phyloP scores from a whole-genome alignment of 805 yeast genomes.

The Clavispora fructus region DNA sequence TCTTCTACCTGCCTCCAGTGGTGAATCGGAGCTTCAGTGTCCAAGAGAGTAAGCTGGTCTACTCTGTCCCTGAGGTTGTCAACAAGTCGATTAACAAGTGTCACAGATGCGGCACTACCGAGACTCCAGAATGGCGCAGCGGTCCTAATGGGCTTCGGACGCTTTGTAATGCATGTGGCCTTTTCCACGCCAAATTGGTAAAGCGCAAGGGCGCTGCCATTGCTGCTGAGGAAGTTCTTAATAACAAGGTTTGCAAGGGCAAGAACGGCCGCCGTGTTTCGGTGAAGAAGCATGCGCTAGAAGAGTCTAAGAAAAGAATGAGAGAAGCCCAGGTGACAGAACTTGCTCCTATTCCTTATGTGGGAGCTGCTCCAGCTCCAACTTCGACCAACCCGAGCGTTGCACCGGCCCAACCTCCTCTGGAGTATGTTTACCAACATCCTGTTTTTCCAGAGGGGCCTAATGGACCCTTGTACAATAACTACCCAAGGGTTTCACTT shows the following conservation, averaged over 20 bases:
- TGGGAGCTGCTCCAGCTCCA: background rate
- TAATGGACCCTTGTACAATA: background rate
- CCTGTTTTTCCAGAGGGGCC: background rate
- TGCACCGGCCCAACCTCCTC: background rate
- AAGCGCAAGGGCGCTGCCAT: constrained; percentile 25
- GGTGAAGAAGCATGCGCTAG: constrained; percentile 20
- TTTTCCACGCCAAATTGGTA: constrained; percentile 37
- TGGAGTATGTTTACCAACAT: background rate
- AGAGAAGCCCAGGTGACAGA: constrained; percentile 6
- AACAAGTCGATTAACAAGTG: constrained; percentile 30
- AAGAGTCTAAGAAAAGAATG: constrained; percentile 1
- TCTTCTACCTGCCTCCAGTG: background rate
- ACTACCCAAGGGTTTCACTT: background rate
- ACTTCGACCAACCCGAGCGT: background rate
- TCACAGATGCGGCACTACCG: constrained; percentile 43
- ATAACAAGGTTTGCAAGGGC: constrained; percentile 39
- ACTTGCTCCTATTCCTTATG: constrained; percentile 7
- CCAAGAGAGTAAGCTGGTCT: constrained; percentile 1
- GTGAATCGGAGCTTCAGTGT: background rate
- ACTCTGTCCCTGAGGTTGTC: constrained; percentile 11
- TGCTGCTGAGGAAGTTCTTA: constrained; percentile 35
- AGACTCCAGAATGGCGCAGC: constrained; percentile 42
- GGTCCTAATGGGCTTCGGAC: constrained; percentile 44
- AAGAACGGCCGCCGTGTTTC: constrained; percentile 39
- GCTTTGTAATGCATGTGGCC: constrained; percentile 40